Evolutionary conservation across 2,329 filamentous ascomycete species (phyloP), one percentile per base, ranked within the genome.

Genomic region (Stemphylium vesicarium): DNA sequence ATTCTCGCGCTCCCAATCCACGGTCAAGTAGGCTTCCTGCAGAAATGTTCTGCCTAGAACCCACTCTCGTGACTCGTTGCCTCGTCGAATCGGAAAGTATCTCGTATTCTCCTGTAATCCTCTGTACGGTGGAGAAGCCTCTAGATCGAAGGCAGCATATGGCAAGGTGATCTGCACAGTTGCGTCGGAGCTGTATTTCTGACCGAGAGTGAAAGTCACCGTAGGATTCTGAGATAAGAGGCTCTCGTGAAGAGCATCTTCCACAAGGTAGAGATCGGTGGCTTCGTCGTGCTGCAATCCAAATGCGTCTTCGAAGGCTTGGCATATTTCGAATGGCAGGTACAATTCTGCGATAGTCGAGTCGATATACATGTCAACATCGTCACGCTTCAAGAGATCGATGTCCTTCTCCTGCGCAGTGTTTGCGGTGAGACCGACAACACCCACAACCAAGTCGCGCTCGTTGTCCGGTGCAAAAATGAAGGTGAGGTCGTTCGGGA

Each of bases 21-120:
- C 79, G 3, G 72, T 75, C 42, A 83, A 55, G 56, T 82, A 82
- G 2, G 88, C 83, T 72, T 91, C 88, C 68, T 91, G 89, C 49
- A 92, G 75, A 60, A 91, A 91, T 0, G 84, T 82, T 31, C 88
- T 81, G 7, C 89, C 89, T 32, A 91, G 80, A 11, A 88, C 82
- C 70, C 85, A 82, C 59, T 85, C 80, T 12, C 78, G 78, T 32
- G 80, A 79, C 52, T 83, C 79, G 16, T 80, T 67, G 10, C 84
- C 78, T 54, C 83, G 82, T 63, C 84, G 82, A 46, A 92, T 78
- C 3, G 88, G 87, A 55, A 91, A 91, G 67, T 91, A 91, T 10
- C 43, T 82, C 0, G 84, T 85, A 38, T 84, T 81, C 62, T 87
- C 85, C 44, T 85, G 78, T 6, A 89, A 68, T 1, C 82, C 84